phyloP scores from a whole-genome alignment of 306 rosid species.

The Psophocarpus tetragonolobus region DNA sequence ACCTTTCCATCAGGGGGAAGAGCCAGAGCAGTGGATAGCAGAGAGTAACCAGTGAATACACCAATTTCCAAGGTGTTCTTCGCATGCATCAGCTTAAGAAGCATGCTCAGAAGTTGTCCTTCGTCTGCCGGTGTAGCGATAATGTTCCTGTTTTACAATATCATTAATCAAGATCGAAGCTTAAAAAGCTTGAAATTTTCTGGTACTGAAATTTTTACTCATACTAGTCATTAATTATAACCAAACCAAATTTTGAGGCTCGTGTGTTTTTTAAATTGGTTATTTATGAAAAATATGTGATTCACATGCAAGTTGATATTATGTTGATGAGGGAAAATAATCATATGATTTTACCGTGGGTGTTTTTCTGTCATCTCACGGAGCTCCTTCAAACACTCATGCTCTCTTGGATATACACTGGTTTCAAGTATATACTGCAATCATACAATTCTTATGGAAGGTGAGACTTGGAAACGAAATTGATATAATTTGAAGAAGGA shows the following conservation, averaged over 20 bases:
- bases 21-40: conserved; percentile 87
- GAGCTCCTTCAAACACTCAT: conserved; percentile 78
- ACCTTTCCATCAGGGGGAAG: conserved; percentile 87
- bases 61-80: conserved; percentile 91
- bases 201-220: no score
- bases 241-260: no score
- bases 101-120: conserved; percentile 77
- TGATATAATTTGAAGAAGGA: not conserved
- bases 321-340: not conserved
- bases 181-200: no score
- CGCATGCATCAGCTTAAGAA: conserved; percentile 74
- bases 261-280: no score
- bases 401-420: conserved; percentile 91
- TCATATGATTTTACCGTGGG: conserved; percentile 49
- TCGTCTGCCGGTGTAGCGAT: conserved; percentile 87
- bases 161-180: no score
- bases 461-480: not conserved
- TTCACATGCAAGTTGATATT: no score
- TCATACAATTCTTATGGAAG: not conserved
- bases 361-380: conserved; percentile 87
- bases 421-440: conserved; percentile 78
- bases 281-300: not conserved
- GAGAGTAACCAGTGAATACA: conserved; percentile 87
- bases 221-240: no score
- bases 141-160: conserved; percentile 55